Percentiles rank a stretch among this genome's conserved stretches.
Evolutionary conservation across 2,329 filamentous ascomycete genomes (phyloP).

Genomic region (Penicillium paneum): DNA sequence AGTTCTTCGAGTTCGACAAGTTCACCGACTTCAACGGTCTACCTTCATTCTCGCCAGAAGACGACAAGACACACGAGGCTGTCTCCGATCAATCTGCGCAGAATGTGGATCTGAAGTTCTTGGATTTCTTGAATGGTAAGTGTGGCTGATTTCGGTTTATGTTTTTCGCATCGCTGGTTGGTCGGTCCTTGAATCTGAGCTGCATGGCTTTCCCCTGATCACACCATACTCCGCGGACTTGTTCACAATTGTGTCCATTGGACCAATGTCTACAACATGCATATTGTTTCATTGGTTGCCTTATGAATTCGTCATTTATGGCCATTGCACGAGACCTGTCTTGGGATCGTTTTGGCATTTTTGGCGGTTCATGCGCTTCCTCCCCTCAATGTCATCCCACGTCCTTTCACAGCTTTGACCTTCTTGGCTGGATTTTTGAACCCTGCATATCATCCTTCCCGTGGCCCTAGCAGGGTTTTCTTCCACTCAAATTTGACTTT

Average conservation of each 20-base stretch:
- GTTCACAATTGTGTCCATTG: constrained; percentile 2
- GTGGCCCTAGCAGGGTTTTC: constrained; percentile 2
- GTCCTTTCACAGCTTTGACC: constrained; percentile 6
- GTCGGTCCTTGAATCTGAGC: constrained; percentile 7
- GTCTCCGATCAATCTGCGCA: constrained; percentile 22
- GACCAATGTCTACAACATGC: constrained; percentile 8
- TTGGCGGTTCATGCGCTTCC: constrained; percentile 10
- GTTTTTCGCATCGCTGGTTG: constrained; percentile 15
- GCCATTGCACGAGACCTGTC: background rate
- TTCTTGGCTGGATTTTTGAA: constrained; percentile 8
- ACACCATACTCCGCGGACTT: constrained; percentile 7
- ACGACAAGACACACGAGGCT: constrained; percentile 26
- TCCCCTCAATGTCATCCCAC: background rate
- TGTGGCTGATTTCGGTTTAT: constrained; percentile 12
- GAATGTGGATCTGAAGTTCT: constrained; percentile 38
- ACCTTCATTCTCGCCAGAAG: constrained; percentile 34
- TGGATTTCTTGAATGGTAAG: constrained; percentile 45
- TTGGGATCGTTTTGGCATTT: constrained; percentile 17
- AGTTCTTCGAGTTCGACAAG: constrained; percentile 74
- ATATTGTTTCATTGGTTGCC: constrained; percentile 4
- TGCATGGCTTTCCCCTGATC: constrained; percentile 11
- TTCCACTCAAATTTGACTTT: constrained; percentile 13
- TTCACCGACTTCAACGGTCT: constrained; percentile 32
- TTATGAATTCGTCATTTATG: constrained; percentile 6
- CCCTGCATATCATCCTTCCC: constrained; percentile 13